Evolutionary conservation across 192 early-diverging fungal species (phyloP).

Genomic region (Chytriomyces sp.): DNA sequence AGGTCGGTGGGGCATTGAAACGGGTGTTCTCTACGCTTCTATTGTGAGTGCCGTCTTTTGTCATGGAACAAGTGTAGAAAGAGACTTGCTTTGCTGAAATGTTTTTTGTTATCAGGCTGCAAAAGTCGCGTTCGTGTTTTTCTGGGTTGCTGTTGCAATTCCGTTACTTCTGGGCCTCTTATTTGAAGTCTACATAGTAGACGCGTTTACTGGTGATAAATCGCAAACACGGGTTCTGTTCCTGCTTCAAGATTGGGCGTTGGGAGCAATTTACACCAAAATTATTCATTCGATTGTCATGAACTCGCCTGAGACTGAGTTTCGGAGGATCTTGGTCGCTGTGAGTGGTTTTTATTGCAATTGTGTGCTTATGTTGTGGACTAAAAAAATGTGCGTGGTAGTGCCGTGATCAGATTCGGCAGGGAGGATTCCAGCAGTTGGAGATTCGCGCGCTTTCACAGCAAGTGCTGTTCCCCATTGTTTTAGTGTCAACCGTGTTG

Average conservation of each 20-base stretch:
- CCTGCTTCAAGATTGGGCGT: constrained; percentile 69
- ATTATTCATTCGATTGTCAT: constrained; percentile 58
- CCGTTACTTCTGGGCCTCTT: constrained; percentile 72
- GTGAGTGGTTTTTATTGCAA: constrained; percentile 24
- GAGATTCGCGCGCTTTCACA: constrained; percentile 27
- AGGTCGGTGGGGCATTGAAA: background rate
- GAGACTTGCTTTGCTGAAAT: background rate
- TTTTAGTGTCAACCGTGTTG: constrained; percentile 5
- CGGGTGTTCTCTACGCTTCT: background rate
- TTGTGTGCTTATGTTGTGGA: background rate
- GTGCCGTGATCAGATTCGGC: constrained; percentile 36
- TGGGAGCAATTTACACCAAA: constrained; percentile 74
- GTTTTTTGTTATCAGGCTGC: background rate
- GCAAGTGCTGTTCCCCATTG: constrained; percentile 22
- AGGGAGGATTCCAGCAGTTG: constrained; percentile 34
- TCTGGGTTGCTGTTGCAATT: constrained; percentile 67
- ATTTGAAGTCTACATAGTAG: constrained; percentile 75
- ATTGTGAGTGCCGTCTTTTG: constrained; percentile 15
- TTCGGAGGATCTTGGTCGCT: constrained; percentile 44
- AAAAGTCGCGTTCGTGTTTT: constrained; percentile 59
- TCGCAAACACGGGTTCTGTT: constrained; percentile 39
- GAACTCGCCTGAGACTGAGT: constrained; percentile 54
- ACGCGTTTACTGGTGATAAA: constrained; percentile 56
- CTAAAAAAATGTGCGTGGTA: constrained; percentile 6
- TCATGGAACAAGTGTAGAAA: background rate